Conservation (phyloP, 306 rosid genomes). For the Rosa lucieae region DNA sequence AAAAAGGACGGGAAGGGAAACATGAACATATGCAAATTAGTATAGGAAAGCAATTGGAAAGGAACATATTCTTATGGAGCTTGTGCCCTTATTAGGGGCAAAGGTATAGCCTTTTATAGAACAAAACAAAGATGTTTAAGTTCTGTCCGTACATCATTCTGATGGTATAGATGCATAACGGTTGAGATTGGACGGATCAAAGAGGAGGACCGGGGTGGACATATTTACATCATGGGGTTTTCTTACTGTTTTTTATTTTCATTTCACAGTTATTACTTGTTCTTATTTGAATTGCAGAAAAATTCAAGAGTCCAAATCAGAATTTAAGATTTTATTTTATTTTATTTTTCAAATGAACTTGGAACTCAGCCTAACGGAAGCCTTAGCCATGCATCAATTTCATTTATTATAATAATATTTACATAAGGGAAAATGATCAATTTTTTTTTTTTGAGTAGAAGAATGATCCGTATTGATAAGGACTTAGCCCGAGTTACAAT, state of each 20-base stretch:
- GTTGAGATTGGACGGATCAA: conserved; percentile 5
- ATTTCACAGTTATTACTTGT: neutral
- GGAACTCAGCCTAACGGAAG: too few relatives aligned
- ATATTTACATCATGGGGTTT: neutral
- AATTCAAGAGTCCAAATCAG: too few relatives aligned
- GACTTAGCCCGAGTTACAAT: too few relatives aligned
- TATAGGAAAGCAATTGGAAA: neutral
- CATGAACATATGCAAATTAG: neutral
- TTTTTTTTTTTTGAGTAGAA: too few relatives aligned
- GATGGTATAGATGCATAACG: conserved; percentile 11
- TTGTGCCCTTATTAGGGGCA: conserved; percentile 8
- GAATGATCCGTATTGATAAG: too few relatives aligned
- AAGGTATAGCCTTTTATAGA: conserved; percentile 7
- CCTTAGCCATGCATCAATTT: too few relatives aligned
- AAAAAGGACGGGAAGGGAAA: conserved; percentile 25
- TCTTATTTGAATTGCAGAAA: neutral
- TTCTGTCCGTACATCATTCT: neutral
- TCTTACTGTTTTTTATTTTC: neutral
- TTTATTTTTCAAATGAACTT: too few relatives aligned
- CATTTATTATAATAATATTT: too few relatives aligned
- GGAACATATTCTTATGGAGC: conserved; percentile 25
- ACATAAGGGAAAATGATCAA: too few relatives aligned
- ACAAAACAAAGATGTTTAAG: neutral
- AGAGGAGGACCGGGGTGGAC: neutral
- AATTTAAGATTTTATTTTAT: too few relatives aligned